Conservation (phyloP, 371 early-diverging fungal genomes). For the Mucor indicus region DNA sequence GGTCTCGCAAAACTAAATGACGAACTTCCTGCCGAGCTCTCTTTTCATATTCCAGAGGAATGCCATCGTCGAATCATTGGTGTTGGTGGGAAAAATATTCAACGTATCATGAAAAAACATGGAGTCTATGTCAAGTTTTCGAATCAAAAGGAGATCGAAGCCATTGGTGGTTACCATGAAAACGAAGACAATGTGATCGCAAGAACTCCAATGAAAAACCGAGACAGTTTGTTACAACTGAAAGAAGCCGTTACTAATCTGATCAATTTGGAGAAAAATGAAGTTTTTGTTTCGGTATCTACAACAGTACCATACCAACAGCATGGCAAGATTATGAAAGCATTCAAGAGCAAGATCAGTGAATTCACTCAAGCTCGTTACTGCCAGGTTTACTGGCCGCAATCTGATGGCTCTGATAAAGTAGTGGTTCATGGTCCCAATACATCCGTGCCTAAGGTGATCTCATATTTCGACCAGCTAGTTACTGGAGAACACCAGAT, state of each 20-base stretch:
- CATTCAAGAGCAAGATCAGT: too few species aligned
- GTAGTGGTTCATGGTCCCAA: too few species aligned
- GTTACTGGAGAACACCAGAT: too few species aligned
- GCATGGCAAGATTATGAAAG: too few species aligned
- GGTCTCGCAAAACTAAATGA: conserved; percentile 67
- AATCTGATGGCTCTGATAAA: too few species aligned
- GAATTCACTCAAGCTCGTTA: too few species aligned
- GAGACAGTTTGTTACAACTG: conserved; percentile 57
- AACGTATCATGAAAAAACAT: conserved; percentile 89
- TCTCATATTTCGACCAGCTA: too few species aligned
- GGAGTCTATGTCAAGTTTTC: conserved; percentile 93
- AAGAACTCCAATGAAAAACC: conserved; percentile 77
- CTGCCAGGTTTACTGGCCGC: too few species aligned
- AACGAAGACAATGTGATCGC: conserved; percentile 80
- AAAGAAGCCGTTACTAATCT: conserved; percentile 68
- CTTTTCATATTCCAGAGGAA: conserved; percentile 80
- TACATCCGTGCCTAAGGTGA: too few species aligned
- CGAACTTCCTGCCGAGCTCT: conserved; percentile 79
- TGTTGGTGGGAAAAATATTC: conserved; percentile 90
- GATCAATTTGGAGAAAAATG: conserved; percentile 56
- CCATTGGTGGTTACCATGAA: conserved; percentile 70
- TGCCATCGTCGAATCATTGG: conserved; percentile 94
- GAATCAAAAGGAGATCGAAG: conserved; percentile 69
- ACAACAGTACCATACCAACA: too few species aligned
- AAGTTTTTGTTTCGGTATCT: too few species aligned